Percentiles rank a stretch among this genome's conserved stretches.
Conservation (phyloP, 148 eudicot species). For the Heliamphora exappendiculata region DNA sequence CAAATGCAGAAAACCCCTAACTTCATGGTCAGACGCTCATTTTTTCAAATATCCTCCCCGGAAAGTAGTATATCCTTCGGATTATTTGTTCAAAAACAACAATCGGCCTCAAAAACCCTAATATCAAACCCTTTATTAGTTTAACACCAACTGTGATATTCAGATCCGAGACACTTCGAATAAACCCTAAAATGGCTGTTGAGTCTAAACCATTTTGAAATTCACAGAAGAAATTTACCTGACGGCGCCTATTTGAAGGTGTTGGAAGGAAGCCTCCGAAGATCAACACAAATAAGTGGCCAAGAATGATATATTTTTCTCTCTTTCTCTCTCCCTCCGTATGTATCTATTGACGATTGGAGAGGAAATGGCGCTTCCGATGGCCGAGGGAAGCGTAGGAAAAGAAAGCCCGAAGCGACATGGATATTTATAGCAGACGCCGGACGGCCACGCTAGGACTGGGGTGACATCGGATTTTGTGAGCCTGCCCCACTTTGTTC, state of each 20-base stretch:
- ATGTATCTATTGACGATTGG: background rate
- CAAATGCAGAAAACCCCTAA: background rate
- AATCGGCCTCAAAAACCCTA: conserved; percentile 12
- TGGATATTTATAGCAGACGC: conserved; percentile 12
- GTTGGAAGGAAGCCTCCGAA: background rate
- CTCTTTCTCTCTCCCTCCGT: background rate
- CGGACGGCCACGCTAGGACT: background rate
- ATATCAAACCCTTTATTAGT: background rate
- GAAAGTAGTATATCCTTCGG: background rate
- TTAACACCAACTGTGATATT: background rate
- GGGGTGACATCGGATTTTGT: background rate
- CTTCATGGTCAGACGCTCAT: background rate
- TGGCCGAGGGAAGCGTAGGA: conserved; percentile 6
- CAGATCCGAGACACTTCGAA: background rate
- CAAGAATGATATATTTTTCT: background rate
- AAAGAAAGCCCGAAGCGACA: background rate
- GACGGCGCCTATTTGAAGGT: background rate
- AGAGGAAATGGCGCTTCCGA: conserved; percentile 10
- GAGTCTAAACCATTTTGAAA: background rate
- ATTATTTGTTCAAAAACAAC: background rate
- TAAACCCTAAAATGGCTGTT: background rate
- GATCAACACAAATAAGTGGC: background rate
- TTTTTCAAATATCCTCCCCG: background rate
- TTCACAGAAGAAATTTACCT: background rate
- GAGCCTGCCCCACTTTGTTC: no score